A percentile compares a stretch with the other conserved stretches of the same genome.
phyloP scores from a whole-genome alignment of 2,329 filamentous ascomycete genomes.

The Penicillium sp. region DNA sequence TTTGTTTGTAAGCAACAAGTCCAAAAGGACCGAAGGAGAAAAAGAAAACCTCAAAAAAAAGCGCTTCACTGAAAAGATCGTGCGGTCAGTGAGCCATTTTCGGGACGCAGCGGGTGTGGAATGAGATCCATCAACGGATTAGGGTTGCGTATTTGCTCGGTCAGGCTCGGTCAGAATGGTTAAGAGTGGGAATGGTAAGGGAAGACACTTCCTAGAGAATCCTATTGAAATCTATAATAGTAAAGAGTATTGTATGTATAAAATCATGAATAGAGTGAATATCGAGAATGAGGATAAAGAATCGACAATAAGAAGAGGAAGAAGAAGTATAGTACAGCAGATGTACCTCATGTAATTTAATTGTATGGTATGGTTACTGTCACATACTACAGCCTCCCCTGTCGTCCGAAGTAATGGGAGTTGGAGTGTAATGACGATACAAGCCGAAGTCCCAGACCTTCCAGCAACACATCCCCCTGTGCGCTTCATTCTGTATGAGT shows the following conservation, averaged over 20 bases:
- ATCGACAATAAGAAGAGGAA: background rate
- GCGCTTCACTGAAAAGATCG: conserved; percentile 1
- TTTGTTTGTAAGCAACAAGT: background rate
- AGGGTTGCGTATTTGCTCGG: conserved; percentile 12
- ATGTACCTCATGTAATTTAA: background rate
- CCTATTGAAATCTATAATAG: too few relatives aligned
- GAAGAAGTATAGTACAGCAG: background rate
- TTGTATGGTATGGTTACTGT: background rate
- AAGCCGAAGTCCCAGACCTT: conserved; percentile 3
- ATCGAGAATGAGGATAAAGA: background rate
- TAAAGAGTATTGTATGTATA: background rate
- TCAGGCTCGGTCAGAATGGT: too few relatives aligned
- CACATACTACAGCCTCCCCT: background rate
- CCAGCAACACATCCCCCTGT: conserved; percentile 15
- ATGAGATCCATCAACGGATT: conserved; percentile 24
- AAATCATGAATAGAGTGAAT: background rate
- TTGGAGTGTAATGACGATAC: conserved; percentile 3
- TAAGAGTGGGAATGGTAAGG: background rate
- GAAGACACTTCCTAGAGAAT: background rate
- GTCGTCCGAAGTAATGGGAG: background rate
- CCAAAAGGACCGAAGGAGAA: background rate
- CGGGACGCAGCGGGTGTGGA: conserved; percentile 23
- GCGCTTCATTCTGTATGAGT: conserved; percentile 10
- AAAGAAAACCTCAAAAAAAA: background rate
- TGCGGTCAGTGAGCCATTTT: conserved; percentile 18